Evolutionary conservation across 176 grass and related monocot genomes (phyloP).

Genomic region (Carex scoparia): DNA sequence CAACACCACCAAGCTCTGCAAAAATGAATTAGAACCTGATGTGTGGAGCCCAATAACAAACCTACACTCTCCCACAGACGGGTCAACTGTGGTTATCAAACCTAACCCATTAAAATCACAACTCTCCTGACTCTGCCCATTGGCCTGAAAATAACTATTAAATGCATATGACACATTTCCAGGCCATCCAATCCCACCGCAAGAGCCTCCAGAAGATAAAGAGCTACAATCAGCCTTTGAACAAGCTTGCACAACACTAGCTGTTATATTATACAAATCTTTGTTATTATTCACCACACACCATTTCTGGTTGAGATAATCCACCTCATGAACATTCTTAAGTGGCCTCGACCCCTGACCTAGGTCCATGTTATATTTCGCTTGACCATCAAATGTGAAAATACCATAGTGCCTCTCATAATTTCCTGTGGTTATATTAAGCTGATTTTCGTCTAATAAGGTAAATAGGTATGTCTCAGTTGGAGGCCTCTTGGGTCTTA

Average conservation of each 20-base stretch:
- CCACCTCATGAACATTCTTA: conserved; percentile 53
- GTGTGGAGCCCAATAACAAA: conserved; percentile 57
- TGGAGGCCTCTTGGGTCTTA: conserved; percentile 66
- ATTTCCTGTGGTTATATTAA: conserved; percentile 31
- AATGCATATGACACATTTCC: conserved; percentile 90
- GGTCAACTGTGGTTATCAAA: conserved; percentile 88
- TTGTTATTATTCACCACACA: conserved; percentile 84
- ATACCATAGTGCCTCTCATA: conserved; percentile 79
- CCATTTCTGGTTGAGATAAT: conserved; percentile 74
- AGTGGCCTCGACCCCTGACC: conserved; percentile 70
- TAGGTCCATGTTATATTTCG: conserved; percentile 66
- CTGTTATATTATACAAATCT: conserved; percentile 57
- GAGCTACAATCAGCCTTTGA: conserved; percentile 64
- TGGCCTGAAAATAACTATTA: conserved; percentile 84
- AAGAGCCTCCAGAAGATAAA: conserved; percentile 66
- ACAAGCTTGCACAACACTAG: conserved; percentile 54
- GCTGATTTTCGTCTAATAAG: conserved; percentile 85
- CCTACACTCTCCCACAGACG: conserved; percentile 63
- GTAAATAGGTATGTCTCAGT: conserved; percentile 58
- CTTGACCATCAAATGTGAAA: conserved; percentile 98
- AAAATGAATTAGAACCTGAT: conserved; percentile 40
- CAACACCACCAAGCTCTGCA: conserved; percentile 6
- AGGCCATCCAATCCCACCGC: conserved; percentile 60
- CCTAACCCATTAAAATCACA: conserved; percentile 69
- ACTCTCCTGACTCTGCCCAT: conserved; percentile 64